These are phyloP conservation scores for Saccharomycopsis guyanensis DNA, from an alignment of 805 yeast species.

Conservation along the genomic window DNA sequence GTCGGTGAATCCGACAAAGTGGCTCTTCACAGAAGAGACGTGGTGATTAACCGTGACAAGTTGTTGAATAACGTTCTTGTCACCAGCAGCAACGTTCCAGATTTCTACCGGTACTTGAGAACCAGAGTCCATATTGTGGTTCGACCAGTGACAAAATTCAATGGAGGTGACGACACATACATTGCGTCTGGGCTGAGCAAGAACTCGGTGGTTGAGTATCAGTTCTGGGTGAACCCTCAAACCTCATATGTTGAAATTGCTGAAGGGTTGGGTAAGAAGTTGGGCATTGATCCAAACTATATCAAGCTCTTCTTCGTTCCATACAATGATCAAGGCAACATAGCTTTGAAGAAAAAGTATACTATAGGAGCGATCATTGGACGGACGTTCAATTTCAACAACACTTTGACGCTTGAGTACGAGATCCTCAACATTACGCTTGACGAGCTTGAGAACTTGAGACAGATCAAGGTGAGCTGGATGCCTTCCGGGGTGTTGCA, in stretches of 20 bases:
- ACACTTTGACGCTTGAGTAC: conserved; percentile 50
- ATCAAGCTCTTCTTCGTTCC: conserved; percentile 58
- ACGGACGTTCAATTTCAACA: conserved; percentile 27
- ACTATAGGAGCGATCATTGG: conserved; percentile 30
- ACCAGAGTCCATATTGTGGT: conserved; percentile 56
- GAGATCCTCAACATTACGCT: conserved; percentile 72
- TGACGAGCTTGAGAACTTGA: conserved; percentile 70
- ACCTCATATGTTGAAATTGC: conserved; percentile 56
- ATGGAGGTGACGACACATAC: conserved; percentile 25
- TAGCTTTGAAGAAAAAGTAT: conserved; percentile 35
- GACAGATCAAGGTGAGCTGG: conserved; percentile 61
- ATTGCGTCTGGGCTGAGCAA: conserved; percentile 21
- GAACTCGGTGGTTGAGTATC: conserved; percentile 25
- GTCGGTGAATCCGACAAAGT: background rate
- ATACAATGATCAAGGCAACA: conserved; percentile 43
- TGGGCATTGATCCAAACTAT: conserved; percentile 49
- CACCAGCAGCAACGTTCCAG: conserved; percentile 21
- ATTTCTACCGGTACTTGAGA: conserved; percentile 46
- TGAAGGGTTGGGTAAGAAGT: conserved; percentile 44
- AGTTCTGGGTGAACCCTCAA: conserved; percentile 62
- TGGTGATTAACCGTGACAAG: conserved; percentile 17
- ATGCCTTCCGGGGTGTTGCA: conserved; percentile 64
- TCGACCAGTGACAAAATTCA: conserved; percentile 38
- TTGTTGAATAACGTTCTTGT: conserved; percentile 14
- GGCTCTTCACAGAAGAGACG: background rate